A percentile compares a stretch with the other conserved stretches of the same genome.
Conservation (phyloP, 2,329 filamentous ascomycete species). For the Cladophialophora exuberans region DNA sequence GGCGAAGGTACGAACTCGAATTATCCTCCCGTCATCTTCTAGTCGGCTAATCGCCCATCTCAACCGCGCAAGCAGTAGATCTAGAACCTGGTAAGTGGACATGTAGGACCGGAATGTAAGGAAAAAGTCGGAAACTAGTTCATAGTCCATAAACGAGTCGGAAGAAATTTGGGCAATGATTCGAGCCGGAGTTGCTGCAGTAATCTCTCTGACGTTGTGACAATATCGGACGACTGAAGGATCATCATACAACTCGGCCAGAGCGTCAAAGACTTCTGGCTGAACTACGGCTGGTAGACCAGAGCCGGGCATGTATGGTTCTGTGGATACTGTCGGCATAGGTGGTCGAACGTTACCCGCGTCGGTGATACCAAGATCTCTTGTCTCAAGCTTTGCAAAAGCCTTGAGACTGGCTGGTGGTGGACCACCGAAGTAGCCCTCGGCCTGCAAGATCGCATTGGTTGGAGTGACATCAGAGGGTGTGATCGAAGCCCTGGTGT, state of each 20-base stretch:
- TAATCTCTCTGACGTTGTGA: conserved; percentile 70
- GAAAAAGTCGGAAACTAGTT: conserved; percentile 96
- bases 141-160: conserved; percentile 93
- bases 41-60: conserved; percentile 80
- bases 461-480: conserved; percentile 37
- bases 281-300: conserved; percentile 54
- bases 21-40: conserved; percentile 87
- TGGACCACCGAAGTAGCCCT: conserved; percentile 20
- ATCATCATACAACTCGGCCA: conserved; percentile 83
- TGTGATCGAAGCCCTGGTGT: conserved; percentile 64
- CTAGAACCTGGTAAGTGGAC: conserved; percentile 73
- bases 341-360: conserved; percentile 32
- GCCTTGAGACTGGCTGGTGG: conserved; percentile 27
- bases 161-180: conserved; percentile 97
- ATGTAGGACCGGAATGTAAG: conserved; percentile 91
- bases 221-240: conserved; percentile 81
- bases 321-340: conserved; percentile 33
- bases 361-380: not conserved
- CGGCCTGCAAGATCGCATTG: conserved; percentile 38
- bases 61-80: conserved; percentile 81
- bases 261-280: conserved; percentile 72
- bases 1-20: conserved; percentile 94
- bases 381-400: conserved; percentile 19
- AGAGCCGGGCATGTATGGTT: conserved; percentile 36
- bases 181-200: conserved; percentile 85